Base-by-base conservation (phyloP, 768 basidiomycete genomes). In the Psilocybe tampanensis region DNA sequence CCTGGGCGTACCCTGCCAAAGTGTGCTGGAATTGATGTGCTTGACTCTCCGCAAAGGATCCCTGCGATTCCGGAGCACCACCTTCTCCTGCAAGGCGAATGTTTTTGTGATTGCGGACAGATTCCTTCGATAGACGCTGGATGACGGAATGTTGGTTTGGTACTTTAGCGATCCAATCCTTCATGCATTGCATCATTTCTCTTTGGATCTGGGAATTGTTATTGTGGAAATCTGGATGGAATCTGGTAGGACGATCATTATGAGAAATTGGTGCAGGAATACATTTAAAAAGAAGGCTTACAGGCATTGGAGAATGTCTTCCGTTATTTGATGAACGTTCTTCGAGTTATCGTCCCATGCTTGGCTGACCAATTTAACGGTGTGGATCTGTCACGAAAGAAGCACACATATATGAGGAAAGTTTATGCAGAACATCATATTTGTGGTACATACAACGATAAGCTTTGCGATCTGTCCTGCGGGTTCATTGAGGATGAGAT, bases 221-320 rank as follows among this genome's bases (percentile, higher is more conserved):
- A 66, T 86, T 80, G 67, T 88, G 85, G 78, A 92, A 94, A 60
- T 90, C 87, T 15, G 92, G 92, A 69, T 94, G 92, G 80, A 94
- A 92, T 21, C 90, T 91, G 43, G 7, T 9, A 29, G 29, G 29
- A 4, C 44, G 29, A 24, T 34, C 8, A 29, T 32, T 47, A 39
- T 12, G 17, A 45, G 2, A 26, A 24, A 8, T 39, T n/a, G 7
- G 24, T 19, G 24, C 1, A 26, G 33, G 19, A 48, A 17, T 26
- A n/a, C 18, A 23, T 12, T 15, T 8, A 6, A 23, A 42, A 36
- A 44, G 33, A 21, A 13, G 22, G 71, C 85, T 32, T 66, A 89
- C 89, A 92, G 65, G 77, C 84, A 86, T 60, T 86, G 79, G 6
- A 89, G 69, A 54, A 87, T 73, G 15, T 90, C 88, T 47, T 90